phyloP scores from a whole-genome alignment of 441 rosid genomes.

The Eruca vesicaria region DNA sequence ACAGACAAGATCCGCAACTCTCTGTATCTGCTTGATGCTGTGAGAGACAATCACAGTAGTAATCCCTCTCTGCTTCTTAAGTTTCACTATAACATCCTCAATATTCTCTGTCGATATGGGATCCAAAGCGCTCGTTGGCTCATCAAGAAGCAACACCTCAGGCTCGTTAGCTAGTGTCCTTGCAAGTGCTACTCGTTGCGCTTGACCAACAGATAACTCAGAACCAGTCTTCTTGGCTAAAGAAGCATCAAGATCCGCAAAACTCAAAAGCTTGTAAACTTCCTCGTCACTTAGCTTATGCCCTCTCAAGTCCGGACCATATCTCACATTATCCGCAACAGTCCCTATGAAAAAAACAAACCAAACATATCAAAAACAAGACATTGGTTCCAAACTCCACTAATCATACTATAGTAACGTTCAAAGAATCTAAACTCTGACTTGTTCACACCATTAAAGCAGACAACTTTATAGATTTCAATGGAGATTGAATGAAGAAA shows the following conservation, averaged over 20 bases:
- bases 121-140: slow-evolving; percentile 89
- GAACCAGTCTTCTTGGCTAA: slow-evolving; percentile 48
- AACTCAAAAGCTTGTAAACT: slow-evolving; percentile 54
- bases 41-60: slow-evolving; percentile 77
- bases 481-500: not conserved
- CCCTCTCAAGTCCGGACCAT: slow-evolving; percentile 76
- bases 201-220: slow-evolving; percentile 84
- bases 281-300: slow-evolving; percentile 54
- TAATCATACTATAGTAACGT: not conserved
- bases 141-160: slow-evolving; percentile 77
- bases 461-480: not conserved
- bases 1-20: slow-evolving; percentile 76
- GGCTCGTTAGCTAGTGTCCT: slow-evolving; percentile 87
- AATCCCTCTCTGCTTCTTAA: slow-evolving; percentile 62
- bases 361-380: not conserved
- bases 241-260: slow-evolving; percentile 81
- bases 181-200: slow-evolving; percentile 91
- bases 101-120: slow-evolving; percentile 82
- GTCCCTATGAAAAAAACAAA: slow-evolving; percentile 48
- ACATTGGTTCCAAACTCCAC: not conserved
- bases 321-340: slow-evolving; percentile 75
- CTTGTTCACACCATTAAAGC: not conserved
- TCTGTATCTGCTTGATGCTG: slow-evolving; percentile 86
- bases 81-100: slow-evolving; percentile 70
- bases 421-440: not conserved